Evolutionary conservation across 2,329 filamentous ascomycete species (phyloP), one percentile per base, ranked within the genome.

Genomic region (Septoria petroselini): DNA sequence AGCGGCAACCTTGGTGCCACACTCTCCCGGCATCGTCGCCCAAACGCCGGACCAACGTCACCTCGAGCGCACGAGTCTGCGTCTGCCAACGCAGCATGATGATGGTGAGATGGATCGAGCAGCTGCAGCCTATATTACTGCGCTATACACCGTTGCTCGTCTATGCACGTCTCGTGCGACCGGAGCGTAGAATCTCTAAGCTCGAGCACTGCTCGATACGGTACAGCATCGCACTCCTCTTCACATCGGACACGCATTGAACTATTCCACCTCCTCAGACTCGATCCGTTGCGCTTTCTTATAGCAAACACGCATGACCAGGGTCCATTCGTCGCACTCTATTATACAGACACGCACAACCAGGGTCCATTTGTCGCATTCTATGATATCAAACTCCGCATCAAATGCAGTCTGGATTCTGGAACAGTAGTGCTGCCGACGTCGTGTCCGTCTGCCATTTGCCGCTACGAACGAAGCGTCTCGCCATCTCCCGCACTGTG

Each of bases 371-470:
- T n/a, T n/a, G n/a, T n/a, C n/a, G n/a, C n/a, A n/a, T n/a, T n/a
- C n/a, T n/a, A n/a, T n/a, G n/a, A n/a, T n/a, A n/a, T n/a, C n/a
- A 27, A 19, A 15, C 23, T 14, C 7, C 8, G 17, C 29, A 21
- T 12, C 18, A 23, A 21, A 45, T 23, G 42, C 42, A 38, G 23
- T 23, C 30, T 50, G 33, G 30, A 44, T n/a, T n/a, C n/a, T n/a
- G n/a, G n/a, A n/a, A n/a, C n/a, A n/a, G n/a, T n/a, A n/a, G 39
- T 40, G 30, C 41, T 39, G 44, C 34, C 19, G 15, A 25, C 44
- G 45, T 54, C 54, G 54, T 57, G 54, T 37, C 43, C 41, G 14
- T 6, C 35, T 53, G 35, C 49, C 33, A 53, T 55, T 55, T 50
- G 55, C 37, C 34, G 50, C 52, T 48, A 50, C n/a, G 31, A 18